Percentiles rank a stretch among this genome's conserved stretches.
phyloP scores from a whole-genome alignment of 2,329 filamentous ascomycete genomes.

The Stylonectria norvegica region DNA sequence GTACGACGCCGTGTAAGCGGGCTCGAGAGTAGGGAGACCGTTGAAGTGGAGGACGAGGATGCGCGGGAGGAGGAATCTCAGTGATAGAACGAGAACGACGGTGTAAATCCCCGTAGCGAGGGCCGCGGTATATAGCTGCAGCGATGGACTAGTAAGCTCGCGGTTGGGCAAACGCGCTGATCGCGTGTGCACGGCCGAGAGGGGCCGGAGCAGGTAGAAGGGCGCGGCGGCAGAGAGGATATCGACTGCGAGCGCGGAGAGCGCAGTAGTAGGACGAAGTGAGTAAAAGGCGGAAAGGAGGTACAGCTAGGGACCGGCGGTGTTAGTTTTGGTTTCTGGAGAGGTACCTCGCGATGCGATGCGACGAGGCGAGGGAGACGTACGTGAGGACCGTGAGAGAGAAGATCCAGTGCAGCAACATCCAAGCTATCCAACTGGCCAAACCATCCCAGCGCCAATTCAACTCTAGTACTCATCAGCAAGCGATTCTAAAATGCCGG shows the following conservation, averaged over 20 bases:
- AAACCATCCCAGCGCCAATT: constrained; percentile 71
- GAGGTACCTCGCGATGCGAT: constrained; percentile 3
- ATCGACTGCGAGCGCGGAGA: constrained; percentile 64
- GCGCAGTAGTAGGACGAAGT: constrained; percentile 58
- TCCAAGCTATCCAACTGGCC: constrained; percentile 71
- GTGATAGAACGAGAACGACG: constrained; percentile 66
- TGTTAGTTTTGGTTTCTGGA: constrained; percentile 10
- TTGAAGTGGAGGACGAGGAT: constrained; percentile 74
- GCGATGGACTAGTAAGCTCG: constrained; percentile 61
- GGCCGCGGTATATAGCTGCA: constrained; percentile 62
- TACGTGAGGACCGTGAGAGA: constrained; percentile 72
- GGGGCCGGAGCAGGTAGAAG: constrained; percentile 69
- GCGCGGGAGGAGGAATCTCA: constrained; percentile 66
- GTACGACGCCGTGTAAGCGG: constrained; percentile 62
- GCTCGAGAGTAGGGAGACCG: constrained; percentile 64
- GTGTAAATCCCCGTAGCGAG: constrained; percentile 72
- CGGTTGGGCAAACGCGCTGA: constrained; percentile 55
- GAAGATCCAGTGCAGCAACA: constrained; percentile 59
- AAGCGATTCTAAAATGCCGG: background rate
- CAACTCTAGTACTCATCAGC: constrained; percentile 46
- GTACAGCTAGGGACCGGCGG: constrained; percentile 52
- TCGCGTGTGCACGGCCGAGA: constrained; percentile 61
- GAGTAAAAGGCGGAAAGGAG: constrained; percentile 76
- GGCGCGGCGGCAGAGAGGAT: constrained; percentile 66
- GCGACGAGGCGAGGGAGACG: constrained; percentile 27